Base-by-base conservation (phyloP, 2,329 filamentous ascomycete species). In the Elsinoe ampelina region DNA sequence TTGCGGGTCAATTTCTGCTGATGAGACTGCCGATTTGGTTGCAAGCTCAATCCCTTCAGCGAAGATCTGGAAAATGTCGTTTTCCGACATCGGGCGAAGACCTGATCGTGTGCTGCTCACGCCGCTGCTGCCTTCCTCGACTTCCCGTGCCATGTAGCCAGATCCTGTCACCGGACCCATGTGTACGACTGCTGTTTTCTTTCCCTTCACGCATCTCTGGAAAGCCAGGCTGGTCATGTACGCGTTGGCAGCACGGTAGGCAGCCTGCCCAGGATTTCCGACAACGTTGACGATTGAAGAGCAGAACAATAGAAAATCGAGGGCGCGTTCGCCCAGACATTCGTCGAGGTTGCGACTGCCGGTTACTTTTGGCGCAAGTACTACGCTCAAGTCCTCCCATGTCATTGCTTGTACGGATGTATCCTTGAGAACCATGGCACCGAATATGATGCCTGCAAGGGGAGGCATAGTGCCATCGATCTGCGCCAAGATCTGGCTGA, bases 251-350 rank as follows among this genome's bases (percentile, higher is more conserved):
- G 79, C 78, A 2, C 78, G 75, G 59, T 83, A 83, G 65, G 80
- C 81, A 13, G 78, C 75, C 59, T 83, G 80, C 0, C 79, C 78
- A 3, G 77, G 74, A 60, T 77, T 81, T 34, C 81, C 81, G 50
- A 81, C 78, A 7, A 82, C 70, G 35, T 78, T 78, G 0, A 77
- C 73, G 0, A 78, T 74, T 35, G 77, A 80, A 15, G 41, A 43
- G 13, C 15, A 43, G 17, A 43, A 22, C 7, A 43, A 5, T 10
- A 43, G 7, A 13, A 43, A 43, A 17, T 43, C 65, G 58, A 72
- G 67, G 15, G 54, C 30, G 11, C 12, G 38, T 8, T 64, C 57
- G 1, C 58, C 19, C 8, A 77, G 65, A 11, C 66, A 63, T 11
- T 70, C 58, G 56, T 79, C 71, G 1, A 83, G 71, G 51, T 81